Evolutionary conservation across 2,329 filamentous ascomycete genomes (phyloP).

Genomic region (Lecanicillium sp.): DNA sequence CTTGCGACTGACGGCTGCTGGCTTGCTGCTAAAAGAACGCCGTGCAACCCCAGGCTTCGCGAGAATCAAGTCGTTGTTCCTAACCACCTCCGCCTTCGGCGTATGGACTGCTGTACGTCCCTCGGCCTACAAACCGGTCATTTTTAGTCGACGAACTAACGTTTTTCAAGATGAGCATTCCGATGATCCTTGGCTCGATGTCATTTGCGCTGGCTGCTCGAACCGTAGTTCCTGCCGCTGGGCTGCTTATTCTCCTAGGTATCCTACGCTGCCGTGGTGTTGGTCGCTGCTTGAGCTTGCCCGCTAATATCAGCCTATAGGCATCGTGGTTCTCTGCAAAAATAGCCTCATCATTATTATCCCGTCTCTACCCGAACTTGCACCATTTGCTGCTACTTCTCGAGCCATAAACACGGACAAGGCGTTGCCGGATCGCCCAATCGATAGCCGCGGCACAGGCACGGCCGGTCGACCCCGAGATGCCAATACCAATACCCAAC

Average conservation of each 20-base stretch:
- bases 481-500: no score
- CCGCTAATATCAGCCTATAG: no score
- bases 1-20: conserved; percentile 29
- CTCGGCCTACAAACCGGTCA: not conserved
- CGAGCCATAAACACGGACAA: not conserved
- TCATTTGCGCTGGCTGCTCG: conserved; percentile 34
- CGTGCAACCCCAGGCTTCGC: conserved; percentile 12
- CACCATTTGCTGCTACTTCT: not conserved
- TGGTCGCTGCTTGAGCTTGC: no score
- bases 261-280: conserved; percentile 17
- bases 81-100: conserved; percentile 33
- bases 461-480: no score
- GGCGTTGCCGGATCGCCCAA: conserved; percentile 2
- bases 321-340: no score
- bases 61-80: conserved; percentile 28
- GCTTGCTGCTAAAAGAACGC: conserved; percentile 17
- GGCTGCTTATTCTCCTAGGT: conserved; percentile 43
- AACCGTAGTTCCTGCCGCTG: conserved; percentile 43
- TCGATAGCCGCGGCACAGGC: not conserved
- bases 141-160: conserved; percentile 2
- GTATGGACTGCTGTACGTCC: conserved; percentile 48
- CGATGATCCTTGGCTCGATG: conserved; percentile 40
- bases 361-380: no score
- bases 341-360: no score
- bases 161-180: conserved; percentile 37